phyloP scores from a whole-genome alignment of 2,329 filamentous ascomycete species.

The Davidsoniella eucalypti region DNA sequence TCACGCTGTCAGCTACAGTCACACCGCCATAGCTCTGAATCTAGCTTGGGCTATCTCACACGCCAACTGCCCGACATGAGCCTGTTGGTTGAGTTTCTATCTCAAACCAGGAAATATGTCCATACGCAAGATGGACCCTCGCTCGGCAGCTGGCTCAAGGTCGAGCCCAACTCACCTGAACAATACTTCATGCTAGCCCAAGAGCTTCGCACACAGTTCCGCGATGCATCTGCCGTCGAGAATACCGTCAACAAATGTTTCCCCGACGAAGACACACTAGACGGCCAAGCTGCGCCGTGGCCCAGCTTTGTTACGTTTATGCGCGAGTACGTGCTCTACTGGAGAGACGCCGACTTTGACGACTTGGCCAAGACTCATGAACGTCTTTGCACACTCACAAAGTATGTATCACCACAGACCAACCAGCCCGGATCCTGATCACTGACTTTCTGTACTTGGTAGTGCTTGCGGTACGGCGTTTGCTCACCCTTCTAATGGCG shows the following conservation, averaged over 20 bases:
- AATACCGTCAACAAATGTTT: slow-evolving; percentile 46
- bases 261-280: slow-evolving; percentile 38
- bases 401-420: slow-evolving; percentile 35
- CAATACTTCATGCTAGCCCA: slow-evolving; percentile 51
- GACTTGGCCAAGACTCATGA: slow-evolving; percentile 63
- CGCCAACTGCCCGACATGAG: slow-evolving; percentile 29
- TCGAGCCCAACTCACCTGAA: slow-evolving; percentile 53
- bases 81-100: slow-evolving; percentile 51
- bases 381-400: slow-evolving; percentile 54
- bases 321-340: slow-evolving; percentile 63
- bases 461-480: slow-evolving; percentile 75
- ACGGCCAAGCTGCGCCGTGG: slow-evolving; percentile 53
- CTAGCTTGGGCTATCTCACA: not conserved
- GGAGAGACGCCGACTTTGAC: slow-evolving; percentile 63
- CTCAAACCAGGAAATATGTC: slow-evolving; percentile 42
- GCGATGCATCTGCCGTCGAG: slow-evolving; percentile 35
- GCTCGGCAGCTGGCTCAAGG: slow-evolving; percentile 54
- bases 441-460: not conserved
- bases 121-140: slow-evolving; percentile 43
- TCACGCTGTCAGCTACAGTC: too few species aligned
- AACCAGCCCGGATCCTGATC: not conserved
- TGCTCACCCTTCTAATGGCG: slow-evolving; percentile 60
- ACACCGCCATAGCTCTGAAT: not conserved
- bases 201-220: slow-evolving; percentile 47
- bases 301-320: slow-evolving; percentile 63